phyloP scores from a whole-genome alignment of 2,329 filamentous ascomycete genomes.

The Coniella vitis region DNA sequence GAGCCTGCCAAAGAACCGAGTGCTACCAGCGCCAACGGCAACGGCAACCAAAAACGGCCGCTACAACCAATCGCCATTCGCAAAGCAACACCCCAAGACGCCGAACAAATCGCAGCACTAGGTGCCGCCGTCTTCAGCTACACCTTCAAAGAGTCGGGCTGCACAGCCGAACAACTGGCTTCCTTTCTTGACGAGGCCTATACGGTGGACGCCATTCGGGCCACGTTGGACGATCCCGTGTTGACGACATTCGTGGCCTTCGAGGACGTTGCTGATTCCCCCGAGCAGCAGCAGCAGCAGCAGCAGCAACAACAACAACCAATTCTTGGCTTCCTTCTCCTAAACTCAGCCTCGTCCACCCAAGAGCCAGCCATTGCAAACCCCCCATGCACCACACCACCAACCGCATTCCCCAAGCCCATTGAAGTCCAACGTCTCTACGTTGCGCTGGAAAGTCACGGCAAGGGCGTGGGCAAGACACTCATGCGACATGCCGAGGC shows the following conservation, averaged over 20 bases:
- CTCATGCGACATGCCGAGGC: constrained; percentile 25
- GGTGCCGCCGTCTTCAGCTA: constrained; percentile 30
- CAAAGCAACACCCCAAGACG: constrained; percentile 23
- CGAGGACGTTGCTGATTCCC: constrained; percentile 3
- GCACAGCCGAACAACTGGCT: constrained; percentile 29
- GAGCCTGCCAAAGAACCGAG: too few relatives aligned
- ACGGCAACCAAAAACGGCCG: not conserved
- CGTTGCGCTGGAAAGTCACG: constrained; percentile 28
- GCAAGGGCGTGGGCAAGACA: constrained; percentile 30
- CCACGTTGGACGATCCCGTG: constrained; percentile 21
- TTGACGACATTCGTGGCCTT: constrained; percentile 25
- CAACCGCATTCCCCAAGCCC: constrained; percentile 15
- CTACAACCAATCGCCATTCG: constrained; percentile 18
- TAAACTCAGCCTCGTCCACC: constrained; percentile 27
- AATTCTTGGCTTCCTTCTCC: constrained; percentile 34
- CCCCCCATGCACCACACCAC: not conserved
- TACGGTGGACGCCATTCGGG: constrained; percentile 20
- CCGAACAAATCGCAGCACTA: constrained; percentile 25
- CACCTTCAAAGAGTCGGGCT: constrained; percentile 34
- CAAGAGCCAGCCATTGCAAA: constrained; percentile 28
- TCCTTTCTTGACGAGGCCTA: constrained; percentile 33
- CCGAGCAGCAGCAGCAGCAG: constrained; percentile 14
- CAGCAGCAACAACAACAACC: not conserved
- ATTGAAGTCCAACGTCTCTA: constrained; percentile 40
- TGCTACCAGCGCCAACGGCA: too few relatives aligned